Conservation (phyloP, 2,329 filamentous ascomycete genomes). For the Pseudodiploospora longispora region DNA sequence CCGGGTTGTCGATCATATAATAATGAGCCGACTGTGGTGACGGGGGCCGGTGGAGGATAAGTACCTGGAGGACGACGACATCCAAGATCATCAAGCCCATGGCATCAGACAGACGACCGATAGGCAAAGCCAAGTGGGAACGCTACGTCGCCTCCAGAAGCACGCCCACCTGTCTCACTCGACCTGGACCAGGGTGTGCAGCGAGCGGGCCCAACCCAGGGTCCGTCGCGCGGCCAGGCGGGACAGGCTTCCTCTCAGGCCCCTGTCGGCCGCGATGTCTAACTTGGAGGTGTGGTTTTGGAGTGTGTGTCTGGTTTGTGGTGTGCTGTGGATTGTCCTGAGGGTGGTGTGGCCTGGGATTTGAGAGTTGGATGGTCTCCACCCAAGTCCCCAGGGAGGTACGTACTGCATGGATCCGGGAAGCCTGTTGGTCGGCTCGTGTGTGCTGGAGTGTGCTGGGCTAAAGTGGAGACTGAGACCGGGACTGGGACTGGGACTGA, state of each 20-base stretch:
- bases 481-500: too few species aligned
- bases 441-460: too few species aligned
- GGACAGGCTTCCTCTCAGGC: slow-evolving; percentile 8
- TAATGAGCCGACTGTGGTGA: slow-evolving; percentile 30
- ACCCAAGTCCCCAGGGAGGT: too few species aligned
- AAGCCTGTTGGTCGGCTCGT: too few species aligned
- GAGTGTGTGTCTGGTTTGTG: slow-evolving; percentile 4
- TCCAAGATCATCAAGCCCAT: slow-evolving; percentile 29
- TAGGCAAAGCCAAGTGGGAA: slow-evolving; percentile 10
- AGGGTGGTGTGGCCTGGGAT: slow-evolving; percentile 4
- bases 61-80: slow-evolving; percentile 30
- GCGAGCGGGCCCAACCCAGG: slow-evolving; percentile 18
- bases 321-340: background rate
- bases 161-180: slow-evolving; percentile 46
- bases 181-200: slow-evolving; percentile 29
- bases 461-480: too few species aligned
- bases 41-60: slow-evolving; percentile 40
- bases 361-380: background rate
- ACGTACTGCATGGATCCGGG: too few species aligned
- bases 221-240: slow-evolving; percentile 10
- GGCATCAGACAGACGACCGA: slow-evolving; percentile 9
- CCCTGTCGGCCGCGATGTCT: slow-evolving; percentile 8
- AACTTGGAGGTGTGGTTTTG: too few species aligned
- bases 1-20: slow-evolving; percentile 42
- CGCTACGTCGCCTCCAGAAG: slow-evolving; percentile 20